Evolutionary conservation across 2,329 filamentous ascomycete genomes (phyloP).

Genomic region (Fusarium decemcellulare): DNA sequence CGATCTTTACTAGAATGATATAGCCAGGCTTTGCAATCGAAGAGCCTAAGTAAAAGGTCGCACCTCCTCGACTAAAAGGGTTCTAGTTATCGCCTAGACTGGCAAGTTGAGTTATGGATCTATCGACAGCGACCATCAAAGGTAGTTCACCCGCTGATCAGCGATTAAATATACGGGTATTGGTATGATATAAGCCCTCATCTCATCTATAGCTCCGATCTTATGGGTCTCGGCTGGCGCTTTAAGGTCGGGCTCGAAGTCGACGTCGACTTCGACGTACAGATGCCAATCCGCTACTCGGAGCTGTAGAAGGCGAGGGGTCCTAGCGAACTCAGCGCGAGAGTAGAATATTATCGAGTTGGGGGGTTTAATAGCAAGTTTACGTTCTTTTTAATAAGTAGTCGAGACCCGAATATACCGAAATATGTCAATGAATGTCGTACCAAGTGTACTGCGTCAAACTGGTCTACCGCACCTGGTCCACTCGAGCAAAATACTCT

Average conservation of each 20-base stretch:
- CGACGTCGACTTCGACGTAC: neutral
- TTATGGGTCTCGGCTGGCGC: slow-evolving; percentile 11
- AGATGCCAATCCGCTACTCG: neutral
- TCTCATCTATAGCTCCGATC: neutral
- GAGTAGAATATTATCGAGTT: too few relatives aligned
- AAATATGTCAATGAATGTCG: too few relatives aligned
- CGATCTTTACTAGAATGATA: neutral
- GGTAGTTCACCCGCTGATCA: neutral
- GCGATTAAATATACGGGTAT: slow-evolving; percentile 8
- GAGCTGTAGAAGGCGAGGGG: neutral
- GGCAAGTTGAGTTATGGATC: neutral
- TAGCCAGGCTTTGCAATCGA: neutral
- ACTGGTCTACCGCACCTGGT: neutral
- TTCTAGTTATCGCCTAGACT: slow-evolving; percentile 22
- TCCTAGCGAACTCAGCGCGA: neutral
- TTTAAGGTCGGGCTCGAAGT: neutral
- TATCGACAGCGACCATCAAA: neutral
- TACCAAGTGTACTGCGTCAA: too few relatives aligned
- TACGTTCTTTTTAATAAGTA: too few relatives aligned
- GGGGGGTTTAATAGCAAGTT: too few relatives aligned
- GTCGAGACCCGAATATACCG: too few relatives aligned
- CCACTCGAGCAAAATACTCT: slow-evolving; percentile 8
- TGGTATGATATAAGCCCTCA: neutral
- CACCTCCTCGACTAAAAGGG: neutral
- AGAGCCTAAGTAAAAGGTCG: rapidly evolving